Evolutionary conservation across 2,329 filamentous ascomycete genomes (phyloP).

Genomic region (Xylariaceae sp.): DNA sequence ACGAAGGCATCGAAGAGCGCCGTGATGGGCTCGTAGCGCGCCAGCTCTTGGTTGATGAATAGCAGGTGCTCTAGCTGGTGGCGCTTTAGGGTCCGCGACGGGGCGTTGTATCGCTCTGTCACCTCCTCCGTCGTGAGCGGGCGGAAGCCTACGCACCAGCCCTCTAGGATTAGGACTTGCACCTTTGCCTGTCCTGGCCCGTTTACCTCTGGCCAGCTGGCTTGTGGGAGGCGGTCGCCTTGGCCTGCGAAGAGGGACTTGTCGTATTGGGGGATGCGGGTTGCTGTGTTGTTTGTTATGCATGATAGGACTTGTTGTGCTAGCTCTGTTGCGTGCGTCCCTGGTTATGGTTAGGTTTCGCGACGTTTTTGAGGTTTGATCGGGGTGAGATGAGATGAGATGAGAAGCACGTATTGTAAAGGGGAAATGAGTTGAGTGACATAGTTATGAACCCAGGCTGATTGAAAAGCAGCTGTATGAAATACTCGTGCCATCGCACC

Average conservation of each 20-base stretch:
- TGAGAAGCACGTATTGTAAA: background rate
- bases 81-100: conserved; percentile 45
- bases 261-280: conserved; percentile 71
- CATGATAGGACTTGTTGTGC: conserved; percentile 57
- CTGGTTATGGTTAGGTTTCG: conserved; percentile 17
- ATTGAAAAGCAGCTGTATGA: background rate
- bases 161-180: conserved; percentile 74
- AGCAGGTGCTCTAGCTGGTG: conserved; percentile 49
- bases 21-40: conserved; percentile 47
- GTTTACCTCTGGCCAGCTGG: conserved; percentile 59
- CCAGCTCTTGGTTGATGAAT: conserved; percentile 47
- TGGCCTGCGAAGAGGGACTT: conserved; percentile 73
- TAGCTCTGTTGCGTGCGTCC: conserved; percentile 70
- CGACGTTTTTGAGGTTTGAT: background rate
- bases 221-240: conserved; percentile 66
- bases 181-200: conserved; percentile 45
- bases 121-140: conserved; percentile 51
- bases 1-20: conserved; percentile 51
- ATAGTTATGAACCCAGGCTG: background rate
- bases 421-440: background rate
- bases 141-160: conserved; percentile 86
- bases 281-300: conserved; percentile 49
- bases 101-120: conserved; percentile 48
- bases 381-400: background rate
- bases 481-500: too few species aligned